These are phyloP conservation scores for Lactifluus subvellereus DNA, from an alignment of 768 basidiomycete genomes.

Conservation along the genomic window DNA sequence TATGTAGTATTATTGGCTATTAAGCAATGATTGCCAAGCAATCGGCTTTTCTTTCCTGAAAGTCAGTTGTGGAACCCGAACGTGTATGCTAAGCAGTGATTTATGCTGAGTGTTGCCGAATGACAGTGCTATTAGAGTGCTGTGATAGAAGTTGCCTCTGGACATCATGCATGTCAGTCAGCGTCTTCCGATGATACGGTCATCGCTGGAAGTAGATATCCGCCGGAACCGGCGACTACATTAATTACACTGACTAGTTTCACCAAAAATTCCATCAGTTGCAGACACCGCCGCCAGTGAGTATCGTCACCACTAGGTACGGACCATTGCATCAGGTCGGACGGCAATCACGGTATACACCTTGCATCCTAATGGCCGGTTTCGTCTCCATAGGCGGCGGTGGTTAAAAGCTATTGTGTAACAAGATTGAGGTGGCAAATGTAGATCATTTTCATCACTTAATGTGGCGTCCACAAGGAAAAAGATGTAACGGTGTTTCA, in stretches of 20 bases:
- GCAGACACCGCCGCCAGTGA: neutral
- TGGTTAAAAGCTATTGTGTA: neutral
- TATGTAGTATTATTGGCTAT: neutral
- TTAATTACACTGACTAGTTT: neutral
- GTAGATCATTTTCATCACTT: neutral
- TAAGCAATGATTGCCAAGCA: neutral
- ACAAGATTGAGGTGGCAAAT: neutral
- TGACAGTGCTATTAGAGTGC: neutral
- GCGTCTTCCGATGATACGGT: slow-evolving; percentile 2
- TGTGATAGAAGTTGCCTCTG: neutral
- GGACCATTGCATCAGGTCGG: neutral
- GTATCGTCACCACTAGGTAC: neutral
- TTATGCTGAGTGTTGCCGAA: neutral
- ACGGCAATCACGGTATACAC: neutral
- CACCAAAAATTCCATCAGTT: neutral
- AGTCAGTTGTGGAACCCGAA: neutral
- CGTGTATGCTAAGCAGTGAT: slow-evolving; percentile 1
- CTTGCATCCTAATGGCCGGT: neutral
- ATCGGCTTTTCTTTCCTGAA: neutral
- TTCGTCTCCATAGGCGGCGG: neutral
- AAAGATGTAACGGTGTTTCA: neutral
- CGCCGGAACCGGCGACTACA: neutral
- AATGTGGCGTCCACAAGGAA: neutral
- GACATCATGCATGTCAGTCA: neutral
- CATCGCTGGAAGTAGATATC: neutral